A percentile compares a stretch with the other conserved stretches of the same genome.
Evolutionary conservation across 352 stramenopile genomes (phyloP).

Genomic region (Pythium brassicae): DNA sequence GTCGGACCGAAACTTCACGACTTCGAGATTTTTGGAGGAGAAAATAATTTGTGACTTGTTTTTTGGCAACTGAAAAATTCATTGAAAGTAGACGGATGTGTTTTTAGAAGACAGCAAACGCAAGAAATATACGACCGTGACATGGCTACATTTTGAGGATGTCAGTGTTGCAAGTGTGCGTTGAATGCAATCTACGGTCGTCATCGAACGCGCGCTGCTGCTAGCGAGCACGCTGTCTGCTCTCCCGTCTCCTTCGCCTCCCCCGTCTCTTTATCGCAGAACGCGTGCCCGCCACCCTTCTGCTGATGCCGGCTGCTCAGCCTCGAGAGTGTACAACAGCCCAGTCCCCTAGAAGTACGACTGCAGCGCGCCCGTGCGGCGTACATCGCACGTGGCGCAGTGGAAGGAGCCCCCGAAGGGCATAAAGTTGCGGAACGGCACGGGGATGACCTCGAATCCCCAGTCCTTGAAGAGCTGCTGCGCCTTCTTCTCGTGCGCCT

Average conservation of each 20-base stretch:
- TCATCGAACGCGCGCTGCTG: no score
- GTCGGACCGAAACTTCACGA: neutral
- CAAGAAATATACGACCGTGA: neutral
- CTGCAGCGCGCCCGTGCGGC: constrained; percentile 74
- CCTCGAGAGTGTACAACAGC: no score
- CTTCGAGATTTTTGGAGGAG: neutral
- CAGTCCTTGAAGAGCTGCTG: constrained; percentile 84
- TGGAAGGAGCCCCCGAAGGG: constrained; percentile 88
- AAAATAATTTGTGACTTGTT: neutral
- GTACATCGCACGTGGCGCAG: constrained; percentile 85
- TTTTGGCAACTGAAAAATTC: neutral
- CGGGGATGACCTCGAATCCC: constrained; percentile 85
- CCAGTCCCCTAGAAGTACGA: constrained; percentile 82
- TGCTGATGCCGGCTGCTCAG: no score
- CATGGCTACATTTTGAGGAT: neutral
- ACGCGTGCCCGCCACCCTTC: no score
- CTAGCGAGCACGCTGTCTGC: no score
- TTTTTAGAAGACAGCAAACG: neutral
- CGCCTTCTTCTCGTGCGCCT: constrained; percentile 80
- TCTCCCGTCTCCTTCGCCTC: neutral
- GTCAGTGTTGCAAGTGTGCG: no score
- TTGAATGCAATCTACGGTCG: neutral
- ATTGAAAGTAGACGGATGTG: neutral
- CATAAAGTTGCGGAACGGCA: constrained; percentile 90
- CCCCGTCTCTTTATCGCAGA: no score